Conservation (phyloP, 495 filamentous ascomycete genomes). For the Bacidia gigantensis region DNA sequence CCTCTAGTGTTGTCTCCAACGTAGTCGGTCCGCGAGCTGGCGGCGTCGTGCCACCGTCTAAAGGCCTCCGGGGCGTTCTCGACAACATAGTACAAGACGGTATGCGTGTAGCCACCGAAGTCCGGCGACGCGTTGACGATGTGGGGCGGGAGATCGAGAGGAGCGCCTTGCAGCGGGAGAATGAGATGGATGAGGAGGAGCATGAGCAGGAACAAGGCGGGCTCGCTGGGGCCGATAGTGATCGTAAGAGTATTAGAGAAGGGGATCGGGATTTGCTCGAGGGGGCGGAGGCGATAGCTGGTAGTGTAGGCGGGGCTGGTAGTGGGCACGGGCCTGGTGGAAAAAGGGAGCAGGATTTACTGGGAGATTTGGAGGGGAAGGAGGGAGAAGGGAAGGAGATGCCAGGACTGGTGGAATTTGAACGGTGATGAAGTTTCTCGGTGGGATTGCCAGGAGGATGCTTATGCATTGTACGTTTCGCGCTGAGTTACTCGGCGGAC, state of each 20-base stretch:
- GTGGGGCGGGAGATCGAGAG: constrained; percentile 74
- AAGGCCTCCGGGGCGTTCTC: constrained; percentile 77
- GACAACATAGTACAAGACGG: constrained; percentile 96
- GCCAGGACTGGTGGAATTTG: constrained; percentile 21
- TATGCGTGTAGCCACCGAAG: constrained; percentile 86
- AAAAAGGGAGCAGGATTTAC: constrained; percentile 8
- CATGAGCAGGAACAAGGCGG: constrained; percentile 42
- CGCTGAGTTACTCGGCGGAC: too few species aligned
- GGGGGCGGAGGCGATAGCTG: constrained; percentile 61
- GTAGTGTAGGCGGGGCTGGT: constrained; percentile 16
- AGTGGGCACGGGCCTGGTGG: neutral
- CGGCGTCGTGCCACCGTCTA: constrained; percentile 48
- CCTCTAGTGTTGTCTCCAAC: constrained; percentile 25
- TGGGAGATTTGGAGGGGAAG: constrained; percentile 9
- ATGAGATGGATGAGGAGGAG: constrained; percentile 62
- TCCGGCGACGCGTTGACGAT: constrained; percentile 83
- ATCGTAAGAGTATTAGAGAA: constrained; percentile 53
- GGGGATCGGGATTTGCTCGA: constrained; percentile 65
- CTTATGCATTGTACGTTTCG: neutral
- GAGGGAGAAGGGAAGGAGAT: constrained; percentile 4
- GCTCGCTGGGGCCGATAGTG: constrained; percentile 36
- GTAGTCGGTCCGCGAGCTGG: constrained; percentile 25
- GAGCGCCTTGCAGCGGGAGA: constrained; percentile 48
- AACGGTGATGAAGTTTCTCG: constrained; percentile 4
- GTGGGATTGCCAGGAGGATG: neutral